Conservation (phyloP, 2,329 filamentous ascomycete genomes). For the Xylaria arbuscula region DNA sequence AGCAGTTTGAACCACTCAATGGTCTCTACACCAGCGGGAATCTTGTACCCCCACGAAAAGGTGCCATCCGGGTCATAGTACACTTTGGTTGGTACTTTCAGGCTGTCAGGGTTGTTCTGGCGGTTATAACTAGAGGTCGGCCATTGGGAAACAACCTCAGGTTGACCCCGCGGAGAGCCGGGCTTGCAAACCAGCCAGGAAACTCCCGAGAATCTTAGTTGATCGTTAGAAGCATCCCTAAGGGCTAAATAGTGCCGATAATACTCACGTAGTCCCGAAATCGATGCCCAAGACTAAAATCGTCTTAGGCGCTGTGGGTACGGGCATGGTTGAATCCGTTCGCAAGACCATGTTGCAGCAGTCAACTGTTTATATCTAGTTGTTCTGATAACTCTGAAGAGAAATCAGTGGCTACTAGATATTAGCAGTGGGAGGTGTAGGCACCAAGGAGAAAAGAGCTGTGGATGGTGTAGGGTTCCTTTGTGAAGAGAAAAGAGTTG, state of each 20-base stretch:
- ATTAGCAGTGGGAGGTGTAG: no score
- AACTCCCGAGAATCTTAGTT: constrained; percentile 29
- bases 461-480: no score
- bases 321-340: neutral
- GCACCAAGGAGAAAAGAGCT: no score
- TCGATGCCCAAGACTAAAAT: constrained; percentile 31
- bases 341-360: no score
- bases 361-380: no score
- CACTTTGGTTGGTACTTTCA: constrained; percentile 29
- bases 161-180: neutral
- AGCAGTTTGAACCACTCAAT: constrained; percentile 58
- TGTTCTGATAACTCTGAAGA: no score
- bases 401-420: no score
- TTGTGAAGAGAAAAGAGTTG: no score
- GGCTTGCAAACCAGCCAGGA: constrained; percentile 25
- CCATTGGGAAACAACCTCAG: constrained; percentile 24
- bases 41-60: constrained; percentile 50
- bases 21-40: constrained; percentile 40
- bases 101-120: constrained; percentile 11
- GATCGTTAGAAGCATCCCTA: neutral
- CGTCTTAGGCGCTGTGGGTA: neutral
- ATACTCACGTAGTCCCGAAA: constrained; percentile 36
- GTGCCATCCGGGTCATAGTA: neutral
- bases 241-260: neutral
- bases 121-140: constrained; percentile 13